Conservation (phyloP, 805 yeast species). For the Hanseniaspora pseudoguilliermondii region DNA sequence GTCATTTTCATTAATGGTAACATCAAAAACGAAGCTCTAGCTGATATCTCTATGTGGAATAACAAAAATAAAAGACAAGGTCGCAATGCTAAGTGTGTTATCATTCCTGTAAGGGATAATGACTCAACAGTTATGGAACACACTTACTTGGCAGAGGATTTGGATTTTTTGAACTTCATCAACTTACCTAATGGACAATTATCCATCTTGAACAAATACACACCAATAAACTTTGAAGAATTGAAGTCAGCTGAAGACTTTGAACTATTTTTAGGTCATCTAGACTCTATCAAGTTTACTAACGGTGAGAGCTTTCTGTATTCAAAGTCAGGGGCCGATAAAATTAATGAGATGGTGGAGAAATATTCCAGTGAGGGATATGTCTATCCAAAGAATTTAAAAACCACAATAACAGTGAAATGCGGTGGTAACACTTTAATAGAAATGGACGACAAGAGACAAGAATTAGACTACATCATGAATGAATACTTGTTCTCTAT, state of each 20-base stretch:
- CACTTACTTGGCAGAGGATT: conserved; percentile 20
- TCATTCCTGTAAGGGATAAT: conserved; percentile 9
- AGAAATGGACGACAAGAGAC: conserved; percentile 24
- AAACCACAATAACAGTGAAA: conserved; percentile 22
- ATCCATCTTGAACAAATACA: conserved; percentile 21
- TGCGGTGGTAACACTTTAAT: conserved; percentile 24
- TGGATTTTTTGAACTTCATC: conserved; percentile 20
- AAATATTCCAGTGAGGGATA: neutral
- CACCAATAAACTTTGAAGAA: conserved; percentile 16
- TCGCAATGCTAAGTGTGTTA: conserved; percentile 14
- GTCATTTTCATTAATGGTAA: conserved; percentile 22
- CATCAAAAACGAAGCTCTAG: conserved; percentile 23
- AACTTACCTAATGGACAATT: conserved; percentile 21
- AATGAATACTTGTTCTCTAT: conserved; percentile 18
- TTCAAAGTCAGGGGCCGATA: conserved; percentile 16
- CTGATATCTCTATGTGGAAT: conserved; percentile 23
- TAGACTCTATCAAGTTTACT: conserved; percentile 25
- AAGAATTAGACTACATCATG: conserved; percentile 20
- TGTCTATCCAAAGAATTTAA: conserved; percentile 15
- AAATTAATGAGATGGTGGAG: conserved; percentile 8
- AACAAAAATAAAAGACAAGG: conserved; percentile 23
- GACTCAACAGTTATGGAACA: conserved; percentile 16
- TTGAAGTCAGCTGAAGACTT: conserved; percentile 22
- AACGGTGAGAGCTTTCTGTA: conserved; percentile 25
- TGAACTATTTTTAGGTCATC: conserved; percentile 21